A percentile compares a stretch with the other conserved stretches of the same genome.
Conservation (phyloP, 2,329 filamentous ascomycete genomes). For the Leptographium flavum region DNA sequence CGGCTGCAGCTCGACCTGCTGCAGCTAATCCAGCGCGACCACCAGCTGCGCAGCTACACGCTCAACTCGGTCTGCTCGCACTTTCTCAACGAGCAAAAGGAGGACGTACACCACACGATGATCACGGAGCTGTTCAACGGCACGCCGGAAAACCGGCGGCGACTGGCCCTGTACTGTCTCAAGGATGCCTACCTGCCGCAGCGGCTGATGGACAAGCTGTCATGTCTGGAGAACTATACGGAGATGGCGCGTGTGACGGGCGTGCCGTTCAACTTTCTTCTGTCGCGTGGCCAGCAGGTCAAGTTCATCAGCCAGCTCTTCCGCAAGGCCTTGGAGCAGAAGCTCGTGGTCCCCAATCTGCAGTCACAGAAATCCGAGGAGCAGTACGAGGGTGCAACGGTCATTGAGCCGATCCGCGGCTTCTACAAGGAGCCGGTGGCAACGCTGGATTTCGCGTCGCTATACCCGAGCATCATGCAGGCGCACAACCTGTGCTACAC, state of each 20-base stretch:
- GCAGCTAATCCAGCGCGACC: constrained; percentile 88
- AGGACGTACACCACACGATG: constrained; percentile 98
- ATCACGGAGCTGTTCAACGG: constrained; percentile 97
- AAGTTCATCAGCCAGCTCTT: constrained; percentile 97
- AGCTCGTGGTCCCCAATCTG: constrained; percentile 85
- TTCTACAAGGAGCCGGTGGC: constrained; percentile 94
- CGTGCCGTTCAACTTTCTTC: constrained; percentile 88
- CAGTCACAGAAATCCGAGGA: constrained; percentile 59
- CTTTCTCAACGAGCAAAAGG: constrained; percentile 93
- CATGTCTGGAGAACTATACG: constrained; percentile 96
- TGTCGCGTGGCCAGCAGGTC: constrained; percentile 87
- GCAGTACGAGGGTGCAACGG: constrained; percentile 93
- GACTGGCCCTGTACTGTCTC: constrained; percentile 87
- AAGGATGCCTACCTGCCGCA: constrained; percentile 97
- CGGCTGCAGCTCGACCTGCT: constrained; percentile 84
- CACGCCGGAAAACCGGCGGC: constrained; percentile 78
- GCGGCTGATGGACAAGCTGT: constrained; percentile 89
- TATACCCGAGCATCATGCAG: constrained; percentile 98
- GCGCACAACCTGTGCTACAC: constrained; percentile 98
- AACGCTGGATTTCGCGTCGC: constrained; percentile 94
- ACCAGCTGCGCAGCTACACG: constrained; percentile 92
- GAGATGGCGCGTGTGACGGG: constrained; percentile 99
- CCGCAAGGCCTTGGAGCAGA: constrained; percentile 84
- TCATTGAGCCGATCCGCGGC: constrained; percentile 86
- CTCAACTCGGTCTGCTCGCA: constrained; percentile 92